Base-by-base conservation (phyloP, 108 stramenopile species). In the Mediolabrus comicus region DNA sequence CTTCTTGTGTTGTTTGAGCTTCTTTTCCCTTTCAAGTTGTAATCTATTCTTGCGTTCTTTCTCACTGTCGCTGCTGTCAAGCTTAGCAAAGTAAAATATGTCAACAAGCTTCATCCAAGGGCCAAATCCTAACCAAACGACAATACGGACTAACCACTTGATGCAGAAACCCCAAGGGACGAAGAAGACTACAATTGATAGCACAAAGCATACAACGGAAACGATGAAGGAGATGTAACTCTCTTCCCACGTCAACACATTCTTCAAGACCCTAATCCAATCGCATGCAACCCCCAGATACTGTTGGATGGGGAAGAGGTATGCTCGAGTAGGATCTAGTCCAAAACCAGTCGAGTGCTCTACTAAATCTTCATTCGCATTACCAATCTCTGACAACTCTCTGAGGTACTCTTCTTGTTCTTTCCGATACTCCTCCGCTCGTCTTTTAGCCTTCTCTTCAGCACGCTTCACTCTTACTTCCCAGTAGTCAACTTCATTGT, bases 91-190 rank as follows among this genome's bases (percentile, higher is more conserved):
- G 65, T 85, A 83, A 60, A 75, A 87, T 0, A 86, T 54, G 58
- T 94, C 92, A 7, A 81, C 62, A 22, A 86, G 39, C 56, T 85
- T 92, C 91, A 92, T 92, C 91, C 91, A 92, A 5, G 91, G 91
- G 11, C 91, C 91, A 68, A 88, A 85, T 25, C 78, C 6, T 4
- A 68, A 33, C 86, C 86, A 87, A 4, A 83, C 87, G 31, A 88
- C 33, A 41, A 89, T 67, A 22, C 91, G 65, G 5, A 83, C 57
- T 11, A 67, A 64, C 91, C 91, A 92, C 54, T 63, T 72, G 16
- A 87, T 53, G 34, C 83, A 55, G 53, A 82, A 87, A n/a, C 59
- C 64, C 91, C 88, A 92, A 2, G 91, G 91, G 51, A 92, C 68
- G 61, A 87, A 89, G 39, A 84, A 43, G 27, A 77, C 80, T 13